These are phyloP conservation scores for Metarhizium sp. DNA, from an alignment of 2,329 filamentous ascomycete species.

Conservation along the genomic window DNA sequence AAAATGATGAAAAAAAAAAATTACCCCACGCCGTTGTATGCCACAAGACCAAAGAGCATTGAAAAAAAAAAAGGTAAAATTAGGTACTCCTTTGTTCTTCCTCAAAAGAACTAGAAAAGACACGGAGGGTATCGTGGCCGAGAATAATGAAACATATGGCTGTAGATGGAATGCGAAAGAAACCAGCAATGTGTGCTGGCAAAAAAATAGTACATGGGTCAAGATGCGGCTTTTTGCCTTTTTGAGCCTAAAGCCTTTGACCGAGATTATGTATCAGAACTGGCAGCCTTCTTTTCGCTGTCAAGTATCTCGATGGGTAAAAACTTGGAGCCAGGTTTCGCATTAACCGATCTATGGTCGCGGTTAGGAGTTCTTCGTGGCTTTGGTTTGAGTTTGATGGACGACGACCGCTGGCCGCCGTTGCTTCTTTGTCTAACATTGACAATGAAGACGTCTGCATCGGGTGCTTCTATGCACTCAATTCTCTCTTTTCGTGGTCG, in stretches of 20 bases:
- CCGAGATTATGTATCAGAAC: background rate
- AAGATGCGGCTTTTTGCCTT: background rate
- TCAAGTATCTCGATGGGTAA: slow-evolving; percentile 1
- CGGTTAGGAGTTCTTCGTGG: background rate
- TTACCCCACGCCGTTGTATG: slow-evolving; percentile 1
- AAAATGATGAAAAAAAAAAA: background rate
- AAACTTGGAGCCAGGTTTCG: background rate
- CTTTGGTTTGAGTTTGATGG: background rate
- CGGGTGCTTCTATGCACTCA: background rate
- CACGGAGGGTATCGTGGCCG: background rate
- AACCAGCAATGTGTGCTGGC: background rate
- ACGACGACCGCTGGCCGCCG: background rate
- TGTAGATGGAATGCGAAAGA: background rate
- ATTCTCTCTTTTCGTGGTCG: slow-evolving; percentile 2
- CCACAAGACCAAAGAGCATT: background rate
- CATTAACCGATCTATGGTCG: background rate
- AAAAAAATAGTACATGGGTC: background rate
- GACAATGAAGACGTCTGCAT: background rate
- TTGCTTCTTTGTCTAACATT: background rate
- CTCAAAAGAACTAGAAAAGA: background rate
- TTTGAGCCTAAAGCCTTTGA: background rate
- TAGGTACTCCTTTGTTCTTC: background rate
- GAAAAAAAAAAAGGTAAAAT: background rate
- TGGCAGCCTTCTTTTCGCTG: slow-evolving; percentile 1
- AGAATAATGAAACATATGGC: slow-evolving; percentile 2